Percentiles rank a stretch among this genome's conserved stretches.
Conservation (phyloP, 2,329 filamentous ascomycete species). For the Torrubiellomyces zombiae region DNA sequence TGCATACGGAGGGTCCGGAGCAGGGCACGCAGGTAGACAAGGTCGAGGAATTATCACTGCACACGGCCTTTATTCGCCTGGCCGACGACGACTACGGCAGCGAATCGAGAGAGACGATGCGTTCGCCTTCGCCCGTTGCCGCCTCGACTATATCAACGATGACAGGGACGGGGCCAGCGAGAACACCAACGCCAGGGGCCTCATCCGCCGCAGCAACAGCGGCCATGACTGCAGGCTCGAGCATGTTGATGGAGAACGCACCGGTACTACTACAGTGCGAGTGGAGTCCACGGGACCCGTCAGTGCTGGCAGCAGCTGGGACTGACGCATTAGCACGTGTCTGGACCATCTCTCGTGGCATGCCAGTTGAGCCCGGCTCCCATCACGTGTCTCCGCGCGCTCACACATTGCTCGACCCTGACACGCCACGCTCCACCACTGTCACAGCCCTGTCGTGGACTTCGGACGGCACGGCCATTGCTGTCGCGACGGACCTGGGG, state of each 20-base stretch:
- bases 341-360: conserved; percentile 44
- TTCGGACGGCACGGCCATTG: conserved; percentile 36
- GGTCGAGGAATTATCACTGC: conserved; percentile 39
- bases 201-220: too few species aligned
- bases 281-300: conserved; percentile 50
- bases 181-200: too few species aligned
- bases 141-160: too few species aligned
- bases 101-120: conserved; percentile 15
- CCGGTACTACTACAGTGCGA: conserved; percentile 51
- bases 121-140: conserved; percentile 19
- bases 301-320: conserved; percentile 49
- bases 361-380: conserved; percentile 21
- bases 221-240: too few species aligned
- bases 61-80: conserved; percentile 45
- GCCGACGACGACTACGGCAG: conserved; percentile 23
- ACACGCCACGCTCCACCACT: conserved; percentile 31
- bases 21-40: conserved; percentile 49
- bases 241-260: too few species aligned
- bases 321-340: conserved; percentile 54
- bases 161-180: too few species aligned
- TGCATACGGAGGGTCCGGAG: conserved; percentile 44
- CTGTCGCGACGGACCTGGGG: conserved; percentile 39
- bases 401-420: conserved; percentile 32
- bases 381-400: conserved; percentile 24
- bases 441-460: conserved; percentile 47